Percentiles rank a stretch among this genome's conserved stretches.
Conservation (phyloP, 495 filamentous ascomycete species). For the Filosporella fistucella region DNA sequence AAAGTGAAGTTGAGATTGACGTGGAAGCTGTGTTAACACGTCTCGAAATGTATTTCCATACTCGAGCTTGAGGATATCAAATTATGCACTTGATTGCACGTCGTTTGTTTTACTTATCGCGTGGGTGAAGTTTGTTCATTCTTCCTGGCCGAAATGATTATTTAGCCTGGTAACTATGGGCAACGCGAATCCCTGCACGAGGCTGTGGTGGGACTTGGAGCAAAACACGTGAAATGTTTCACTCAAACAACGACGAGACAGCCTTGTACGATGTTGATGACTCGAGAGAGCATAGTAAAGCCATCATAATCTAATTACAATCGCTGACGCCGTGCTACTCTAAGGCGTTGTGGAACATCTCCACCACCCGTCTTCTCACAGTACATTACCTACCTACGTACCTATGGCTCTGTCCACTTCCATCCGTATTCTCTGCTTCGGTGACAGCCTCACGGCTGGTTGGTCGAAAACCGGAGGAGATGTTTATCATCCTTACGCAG, state of each 20-base stretch:
- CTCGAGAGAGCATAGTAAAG: too few relatives aligned
- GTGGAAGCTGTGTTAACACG: conserved; percentile 10
- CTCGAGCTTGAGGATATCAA: conserved; percentile 3
- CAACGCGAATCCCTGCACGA: too few relatives aligned
- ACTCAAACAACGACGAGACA: too few relatives aligned
- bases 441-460: conserved; percentile 59
- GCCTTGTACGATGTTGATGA: too few relatives aligned
- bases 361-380: too few relatives aligned
- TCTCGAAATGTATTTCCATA: conserved; percentile 19
- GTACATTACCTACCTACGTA: not conserved
- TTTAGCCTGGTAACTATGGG: too few relatives aligned
- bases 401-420: conserved; percentile 9
- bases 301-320: too few relatives aligned
- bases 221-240: too few relatives aligned
- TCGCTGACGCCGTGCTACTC: too few relatives aligned
- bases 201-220: too few relatives aligned
- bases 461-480: conserved; percentile 41
- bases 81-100: conserved; percentile 19
- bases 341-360: too few relatives aligned
- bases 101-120: conserved; percentile 20
- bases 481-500: conserved; percentile 48
- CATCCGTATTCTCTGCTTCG: conserved; percentile 57
- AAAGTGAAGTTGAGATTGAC: conserved; percentile 1
- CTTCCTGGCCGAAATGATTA: too few relatives aligned
- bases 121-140: conserved; percentile 9